Base-by-base conservation (phyloP, 2,329 filamentous ascomycete genomes). In the Akanthomyces lecanii region DNA sequence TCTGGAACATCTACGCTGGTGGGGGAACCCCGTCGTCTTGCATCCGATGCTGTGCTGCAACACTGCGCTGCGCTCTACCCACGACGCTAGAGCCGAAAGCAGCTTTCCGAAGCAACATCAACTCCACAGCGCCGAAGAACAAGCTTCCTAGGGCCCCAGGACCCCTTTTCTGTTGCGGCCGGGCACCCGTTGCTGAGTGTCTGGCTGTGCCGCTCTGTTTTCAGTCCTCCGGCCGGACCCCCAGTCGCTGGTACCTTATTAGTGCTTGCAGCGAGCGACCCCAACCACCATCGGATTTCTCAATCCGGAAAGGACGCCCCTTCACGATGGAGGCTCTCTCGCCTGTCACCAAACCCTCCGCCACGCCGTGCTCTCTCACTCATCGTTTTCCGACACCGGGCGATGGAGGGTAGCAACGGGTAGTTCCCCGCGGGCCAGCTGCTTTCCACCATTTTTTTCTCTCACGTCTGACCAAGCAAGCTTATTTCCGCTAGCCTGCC, bases 241-340 rank as follows among this genome's bases (percentile, higher is more conserved):
- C 40, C 40, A 33, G 36, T 56, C 36, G 52, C 33, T 40, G 23
- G 56, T 42, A 36, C 33, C 33, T 36, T 36, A 36, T 36, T 36
- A 25, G 38, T 12, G 56, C 56, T 61, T 28, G 47, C 36, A 45
- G 48, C 48, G 21, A 61, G 12, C 48, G 33, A 48, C 58, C 57
- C 55, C 48, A 61, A 58, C 61, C 61, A 52, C 61, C 63, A 65
- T 63, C 50, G 65, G 61, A 54, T 66, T 66, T 52, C 65, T 64
- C 40, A 61, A 63, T 63, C 54, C 59, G 64, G 65, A 28, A 64
- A 66, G 16, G 56, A 64, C 57, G 54, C 60, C 63, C 50, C 55
- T 66, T 63, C 65, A 66, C 65, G 63, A 63, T 62, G 54, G 28
- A 63, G 61, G 61, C 61, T 50, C 60, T 40, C 40, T 47, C 51